Evolutionary conservation across 176 grass and related monocot genomes (phyloP).

Genomic region (Ensete ventricosum): DNA sequence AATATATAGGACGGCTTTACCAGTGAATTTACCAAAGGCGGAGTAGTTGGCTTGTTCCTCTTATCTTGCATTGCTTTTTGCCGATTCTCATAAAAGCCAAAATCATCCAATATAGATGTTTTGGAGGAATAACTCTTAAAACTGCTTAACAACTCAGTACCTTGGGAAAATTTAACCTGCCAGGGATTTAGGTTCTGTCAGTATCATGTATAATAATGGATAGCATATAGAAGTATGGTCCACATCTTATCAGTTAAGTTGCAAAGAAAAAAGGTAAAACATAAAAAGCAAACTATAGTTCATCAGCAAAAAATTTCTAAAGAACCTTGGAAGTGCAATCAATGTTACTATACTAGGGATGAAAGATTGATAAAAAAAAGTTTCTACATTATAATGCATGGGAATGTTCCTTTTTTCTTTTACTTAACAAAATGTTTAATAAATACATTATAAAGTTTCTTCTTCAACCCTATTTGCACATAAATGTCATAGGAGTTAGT

Average conservation of each 20-base stretch:
- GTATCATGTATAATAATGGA: neutral
- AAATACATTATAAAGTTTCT: too few species aligned
- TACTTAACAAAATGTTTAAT: too few species aligned
- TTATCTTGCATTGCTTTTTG: slow-evolving; percentile 86
- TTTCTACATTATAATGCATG: too few species aligned
- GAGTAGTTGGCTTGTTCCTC: slow-evolving; percentile 41
- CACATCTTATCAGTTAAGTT: neutral
- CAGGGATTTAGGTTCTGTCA: slow-evolving; percentile 1
- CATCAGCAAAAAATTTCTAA: neutral
- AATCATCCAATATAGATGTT: slow-evolving; percentile 91
- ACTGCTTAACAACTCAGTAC: slow-evolving; percentile 63
- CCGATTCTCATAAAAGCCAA: slow-evolving; percentile 80
- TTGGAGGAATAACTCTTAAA: slow-evolving; percentile 69
- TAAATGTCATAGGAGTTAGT: too few species aligned
- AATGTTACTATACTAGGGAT: too few species aligned
- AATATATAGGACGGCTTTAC: slow-evolving; percentile 24
- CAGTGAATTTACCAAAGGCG: slow-evolving; percentile 23
- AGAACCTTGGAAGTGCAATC: neutral
- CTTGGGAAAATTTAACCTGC: slow-evolving; percentile 75
- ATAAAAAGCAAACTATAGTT: too few species aligned
- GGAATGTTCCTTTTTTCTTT: too few species aligned
- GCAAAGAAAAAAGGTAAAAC: too few species aligned
- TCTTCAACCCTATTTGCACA: too few species aligned
- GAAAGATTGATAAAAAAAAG: too few species aligned
- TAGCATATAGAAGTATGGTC: neutral